Base-by-base conservation (phyloP, 306 rosid species). In the Cucurbita argyrosperma region DNA sequence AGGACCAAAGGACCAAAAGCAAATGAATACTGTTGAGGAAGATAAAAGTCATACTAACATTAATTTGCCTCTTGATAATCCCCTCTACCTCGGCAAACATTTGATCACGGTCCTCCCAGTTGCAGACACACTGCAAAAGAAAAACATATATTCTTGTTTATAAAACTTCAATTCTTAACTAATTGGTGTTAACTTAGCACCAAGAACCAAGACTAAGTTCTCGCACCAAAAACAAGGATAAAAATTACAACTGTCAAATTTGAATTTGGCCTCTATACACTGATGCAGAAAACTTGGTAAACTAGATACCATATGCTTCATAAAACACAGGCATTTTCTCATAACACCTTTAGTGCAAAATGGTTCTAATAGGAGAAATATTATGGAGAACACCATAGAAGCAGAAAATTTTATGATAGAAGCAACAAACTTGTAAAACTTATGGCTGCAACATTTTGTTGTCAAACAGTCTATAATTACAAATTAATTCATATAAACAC, bases 101-200 rank as follows among this genome's bases (percentile, higher is more conserved):
- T 77, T 88, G 80, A 68, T 91, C 99, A 49, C 99, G 97, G 71
- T 87, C 97, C 84, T 91, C 99, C 99, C 99, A 95, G 76, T 89
- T 82, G 86, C 99, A 95, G 58, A 95, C 92, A 74, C 99, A 91
- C 99, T 95, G 83, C 43, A 64, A 63, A 52, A 37, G 37, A 43
- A 30, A 30, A 30, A 66, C 10, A 26, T 30, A 49, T 15, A 15
- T 15, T 70, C 47, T 30, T 51, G 74, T 42, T 8, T 5, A 51
- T 30, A 70, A 30, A 65, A 67, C 12, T 46, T 47, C 53, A 46
- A 67, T 23, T 19, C 40, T 45, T 1, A 67, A 46, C 7, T 10
- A 13, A 26, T 43, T 65, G 37, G 53, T 19, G 37, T 10, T 3
- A 58, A 12, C 16, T 0, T 19, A 66, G 21, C 54, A 68, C 74